These are phyloP conservation scores for Hygrocybe punicea DNA, from an alignment of 768 basidiomycete species.

Conservation along the genomic window DNA sequence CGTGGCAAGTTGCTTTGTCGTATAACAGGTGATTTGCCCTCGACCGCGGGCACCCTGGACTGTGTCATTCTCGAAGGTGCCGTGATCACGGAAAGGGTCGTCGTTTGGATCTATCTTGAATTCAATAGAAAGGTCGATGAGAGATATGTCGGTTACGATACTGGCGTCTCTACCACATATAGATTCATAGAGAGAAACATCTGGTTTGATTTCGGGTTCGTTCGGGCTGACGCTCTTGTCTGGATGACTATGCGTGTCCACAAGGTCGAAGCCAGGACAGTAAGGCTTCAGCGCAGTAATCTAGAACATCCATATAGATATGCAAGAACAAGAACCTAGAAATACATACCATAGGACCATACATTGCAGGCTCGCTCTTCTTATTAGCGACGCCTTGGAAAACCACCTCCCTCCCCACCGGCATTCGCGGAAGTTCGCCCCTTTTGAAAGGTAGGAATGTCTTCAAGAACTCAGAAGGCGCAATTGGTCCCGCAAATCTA, in stretches of 20 bases:
- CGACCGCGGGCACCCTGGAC: not conserved
- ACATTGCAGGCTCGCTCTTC: not conserved
- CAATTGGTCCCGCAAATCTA: slow-evolving; percentile 5
- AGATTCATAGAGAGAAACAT: slow-evolving; percentile 2
- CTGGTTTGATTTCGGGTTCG: slow-evolving; percentile 8
- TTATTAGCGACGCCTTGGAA: not conserved
- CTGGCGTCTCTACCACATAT: not conserved
- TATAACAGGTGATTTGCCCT: slow-evolving; percentile 27
- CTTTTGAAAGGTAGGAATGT: not conserved
- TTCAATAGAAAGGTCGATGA: slow-evolving; percentile 7
- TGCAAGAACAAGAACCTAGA: not conserved
- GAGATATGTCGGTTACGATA: slow-evolving; percentile 3
- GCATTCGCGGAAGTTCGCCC: not conserved
- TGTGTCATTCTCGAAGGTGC: not conserved
- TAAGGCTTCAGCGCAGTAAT: slow-evolving; percentile 1
- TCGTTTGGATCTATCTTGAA: slow-evolving; percentile 5
- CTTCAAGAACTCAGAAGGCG: not conserved
- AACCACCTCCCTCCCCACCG: not conserved
- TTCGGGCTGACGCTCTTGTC: not conserved
- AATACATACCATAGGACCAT: slow-evolving; percentile 1
- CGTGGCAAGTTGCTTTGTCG: slow-evolving; percentile 5
- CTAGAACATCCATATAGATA: not conserved
- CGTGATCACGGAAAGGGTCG: slow-evolving; percentile 5
- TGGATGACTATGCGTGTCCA: slow-evolving; percentile 1
- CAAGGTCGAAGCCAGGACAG: slow-evolving; percentile 2